These are phyloP conservation scores for Thalassia testudinum DNA, from an alignment of 116 monocot genomes.

Conservation along the genomic window DNA sequence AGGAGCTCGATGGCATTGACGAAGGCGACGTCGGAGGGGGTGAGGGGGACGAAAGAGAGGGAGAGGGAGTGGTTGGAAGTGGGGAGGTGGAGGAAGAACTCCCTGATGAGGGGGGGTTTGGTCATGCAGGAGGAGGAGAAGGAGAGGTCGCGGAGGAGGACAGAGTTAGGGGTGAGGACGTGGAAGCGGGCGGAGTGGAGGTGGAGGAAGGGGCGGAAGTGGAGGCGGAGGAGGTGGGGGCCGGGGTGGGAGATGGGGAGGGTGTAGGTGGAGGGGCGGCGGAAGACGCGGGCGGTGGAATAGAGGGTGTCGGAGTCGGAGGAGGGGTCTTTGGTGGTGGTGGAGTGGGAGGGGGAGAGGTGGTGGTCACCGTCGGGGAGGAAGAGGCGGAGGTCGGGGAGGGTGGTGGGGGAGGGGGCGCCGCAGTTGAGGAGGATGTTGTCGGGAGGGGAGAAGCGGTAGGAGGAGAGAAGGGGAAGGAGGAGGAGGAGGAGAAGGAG, in stretches of 20 bases:
- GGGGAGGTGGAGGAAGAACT: slow-evolving; percentile 37
- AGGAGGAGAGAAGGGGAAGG: background rate
- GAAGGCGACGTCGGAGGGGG: slow-evolving; percentile 25
- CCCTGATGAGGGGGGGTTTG: slow-evolving; percentile 34
- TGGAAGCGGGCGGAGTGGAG: background rate
- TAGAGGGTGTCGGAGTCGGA: slow-evolving; percentile 16
- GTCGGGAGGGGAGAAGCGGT: slow-evolving; percentile 2
- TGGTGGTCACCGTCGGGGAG: slow-evolving; percentile 6
- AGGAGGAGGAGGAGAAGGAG: slow-evolving; percentile 3
- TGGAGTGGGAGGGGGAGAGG: background rate
- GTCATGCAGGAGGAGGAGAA: slow-evolving; percentile 18
- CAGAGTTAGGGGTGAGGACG: slow-evolving; percentile 13
- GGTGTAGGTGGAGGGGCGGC: slow-evolving; percentile 11
- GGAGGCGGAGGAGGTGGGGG: slow-evolving; percentile 41
- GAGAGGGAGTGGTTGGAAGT: slow-evolving; percentile 8
- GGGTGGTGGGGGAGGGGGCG: slow-evolving; percentile 10
- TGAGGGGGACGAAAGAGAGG: slow-evolving; percentile 32
- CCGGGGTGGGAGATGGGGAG: slow-evolving; percentile 13
- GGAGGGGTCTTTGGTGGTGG: slow-evolving; percentile 1
- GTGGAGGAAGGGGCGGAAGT: slow-evolving; percentile 28
- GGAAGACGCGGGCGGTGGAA: slow-evolving; percentile 32
- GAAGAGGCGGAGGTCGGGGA: slow-evolving; percentile 9
- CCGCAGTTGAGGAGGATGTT: slow-evolving; percentile 12
- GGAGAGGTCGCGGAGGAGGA: background rate
- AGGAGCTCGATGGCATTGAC: slow-evolving; percentile 77